Evolutionary conservation across 495 filamentous ascomycete species (phyloP).

Genomic region (Penicillium fimorum): DNA sequence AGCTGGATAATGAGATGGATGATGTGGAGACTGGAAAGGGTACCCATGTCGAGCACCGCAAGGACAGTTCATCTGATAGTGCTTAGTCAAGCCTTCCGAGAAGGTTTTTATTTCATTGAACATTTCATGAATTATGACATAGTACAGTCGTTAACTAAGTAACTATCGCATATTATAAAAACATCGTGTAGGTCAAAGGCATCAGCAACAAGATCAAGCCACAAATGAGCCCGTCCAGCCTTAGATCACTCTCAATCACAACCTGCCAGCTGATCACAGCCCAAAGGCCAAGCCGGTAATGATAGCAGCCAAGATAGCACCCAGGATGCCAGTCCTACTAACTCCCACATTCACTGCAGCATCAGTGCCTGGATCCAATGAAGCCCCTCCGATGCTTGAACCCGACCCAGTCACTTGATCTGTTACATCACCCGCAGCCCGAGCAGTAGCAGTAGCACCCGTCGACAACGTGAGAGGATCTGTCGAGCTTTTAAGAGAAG

Average conservation of each 20-base stretch:
- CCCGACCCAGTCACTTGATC: background rate
- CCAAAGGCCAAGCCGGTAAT: conserved; percentile 24
- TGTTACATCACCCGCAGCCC: background rate
- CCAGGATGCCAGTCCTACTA: conserved; percentile 1
- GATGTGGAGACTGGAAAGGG: conserved; percentile 31
- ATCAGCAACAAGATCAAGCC: background rate
- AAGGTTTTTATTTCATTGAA: background rate
- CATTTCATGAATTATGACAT: background rate
- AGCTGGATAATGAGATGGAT: conserved; percentile 10
- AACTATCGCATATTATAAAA: background rate
- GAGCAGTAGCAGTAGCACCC: background rate
- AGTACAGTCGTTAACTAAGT: background rate
- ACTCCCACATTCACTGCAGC: background rate
- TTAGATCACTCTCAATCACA: background rate
- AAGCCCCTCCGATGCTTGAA: background rate
- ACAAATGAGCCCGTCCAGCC: background rate
- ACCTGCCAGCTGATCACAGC: conserved; percentile 3
- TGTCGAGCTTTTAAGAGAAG: conserved; percentile 18
- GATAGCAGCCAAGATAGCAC: conserved; percentile 10
- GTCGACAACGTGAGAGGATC: conserved; percentile 12
- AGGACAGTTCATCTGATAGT: conserved; percentile 16
- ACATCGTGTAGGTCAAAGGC: background rate
- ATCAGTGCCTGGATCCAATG: background rate
- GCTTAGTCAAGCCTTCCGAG: conserved; percentile 3
- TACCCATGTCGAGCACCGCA: conserved; percentile 20